Conservation (phyloP, 176 grass and related monocot genomes). For the Oryza officinalis region DNA sequence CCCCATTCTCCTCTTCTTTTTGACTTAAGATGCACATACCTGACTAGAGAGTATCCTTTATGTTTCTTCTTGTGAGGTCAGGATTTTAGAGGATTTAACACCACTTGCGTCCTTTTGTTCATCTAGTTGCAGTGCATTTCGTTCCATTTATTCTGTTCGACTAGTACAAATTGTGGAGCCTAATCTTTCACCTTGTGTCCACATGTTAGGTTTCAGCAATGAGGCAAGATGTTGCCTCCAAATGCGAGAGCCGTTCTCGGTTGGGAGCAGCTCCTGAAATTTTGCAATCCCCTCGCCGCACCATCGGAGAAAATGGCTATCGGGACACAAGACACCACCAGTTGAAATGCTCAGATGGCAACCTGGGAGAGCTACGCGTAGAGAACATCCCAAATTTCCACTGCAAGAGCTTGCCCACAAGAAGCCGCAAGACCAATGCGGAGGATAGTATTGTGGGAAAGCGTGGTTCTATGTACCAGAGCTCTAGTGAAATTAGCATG, state of each 20-base stretch:
- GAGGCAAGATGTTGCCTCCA: conserved; percentile 58
- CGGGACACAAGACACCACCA: conserved; percentile 43
- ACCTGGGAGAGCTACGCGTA: conserved; percentile 31
- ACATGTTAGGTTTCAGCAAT: conserved; percentile 49
- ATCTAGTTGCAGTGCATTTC: not conserved
- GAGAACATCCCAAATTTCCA: conserved; percentile 65
- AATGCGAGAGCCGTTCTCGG: not conserved
- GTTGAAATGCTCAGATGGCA: conserved; percentile 54
- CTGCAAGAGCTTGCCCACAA: conserved; percentile 76
- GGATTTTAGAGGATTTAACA: not conserved
- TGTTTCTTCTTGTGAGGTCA: not conserved
- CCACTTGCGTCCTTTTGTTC: not conserved
- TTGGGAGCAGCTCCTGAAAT: not conserved
- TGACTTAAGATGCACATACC: not conserved
- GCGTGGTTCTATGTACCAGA: conserved; percentile 96
- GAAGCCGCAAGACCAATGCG: conserved; percentile 21
- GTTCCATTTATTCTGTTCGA: not conserved
- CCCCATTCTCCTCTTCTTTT: not conserved
- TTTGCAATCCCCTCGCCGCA: conserved; percentile 22
- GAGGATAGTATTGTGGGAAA: conserved; percentile 45
- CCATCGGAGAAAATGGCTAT: conserved; percentile 3
- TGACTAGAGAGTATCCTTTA: not conserved
- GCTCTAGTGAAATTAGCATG: conserved; percentile 74
- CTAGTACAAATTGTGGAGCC: not conserved
- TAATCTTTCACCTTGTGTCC: conserved; percentile 3